Base-by-base conservation (phyloP, 1,139 yeast species). In the Hanseniaspora uvarum region DNA sequence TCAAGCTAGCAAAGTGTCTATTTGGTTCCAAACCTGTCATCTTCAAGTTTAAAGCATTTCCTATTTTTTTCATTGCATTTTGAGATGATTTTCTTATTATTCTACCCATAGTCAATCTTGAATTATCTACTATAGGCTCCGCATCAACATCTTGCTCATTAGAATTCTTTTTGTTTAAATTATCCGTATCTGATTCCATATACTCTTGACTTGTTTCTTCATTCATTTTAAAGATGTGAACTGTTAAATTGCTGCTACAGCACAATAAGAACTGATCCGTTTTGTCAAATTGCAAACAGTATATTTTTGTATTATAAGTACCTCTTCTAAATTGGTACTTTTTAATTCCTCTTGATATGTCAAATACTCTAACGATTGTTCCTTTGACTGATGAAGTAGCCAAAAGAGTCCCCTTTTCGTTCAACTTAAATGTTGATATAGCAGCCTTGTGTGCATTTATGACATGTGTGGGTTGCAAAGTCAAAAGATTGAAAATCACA, bases 371-470 rank as follows among this genome's bases (percentile, higher is more conserved):
- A 1, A 92, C 80, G 46, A 92, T 87, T 0, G 98, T 92, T 4
- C 98, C 98, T 65, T 88, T 88, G 60, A 87, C 95, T 18, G 96
- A 86, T 0, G 97, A 96, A 0, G 97, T 88, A 1, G 97, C 96
- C 50, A 92, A 71, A 50, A 87, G 67, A 0, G 82, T 73, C 0
- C 98, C 98, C 64, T 88, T 95, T 46, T 74, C 72, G 59, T 92
- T 86, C 54, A 92, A 71, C 0, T 88, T 73, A 58, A 89, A 71
- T 0, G 89, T 84, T 0, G 96, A 89, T 54, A 92, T 72, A 14
- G 85, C 79, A 1, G 94, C 81, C 63, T 87, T 86, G 66, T 92
- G 98, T 0, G 98, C 98, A 63, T 87, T 96, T 39, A 92, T 82
- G 1, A 89, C 95, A 57, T 87, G 83, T 21, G 86, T 71, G 0